Percentiles rank a stretch among this genome's conserved stretches.
These are phyloP conservation scores for Toxicodendron radicans DNA, from an alignment of 345 rosid species.

Conservation along the genomic window DNA sequence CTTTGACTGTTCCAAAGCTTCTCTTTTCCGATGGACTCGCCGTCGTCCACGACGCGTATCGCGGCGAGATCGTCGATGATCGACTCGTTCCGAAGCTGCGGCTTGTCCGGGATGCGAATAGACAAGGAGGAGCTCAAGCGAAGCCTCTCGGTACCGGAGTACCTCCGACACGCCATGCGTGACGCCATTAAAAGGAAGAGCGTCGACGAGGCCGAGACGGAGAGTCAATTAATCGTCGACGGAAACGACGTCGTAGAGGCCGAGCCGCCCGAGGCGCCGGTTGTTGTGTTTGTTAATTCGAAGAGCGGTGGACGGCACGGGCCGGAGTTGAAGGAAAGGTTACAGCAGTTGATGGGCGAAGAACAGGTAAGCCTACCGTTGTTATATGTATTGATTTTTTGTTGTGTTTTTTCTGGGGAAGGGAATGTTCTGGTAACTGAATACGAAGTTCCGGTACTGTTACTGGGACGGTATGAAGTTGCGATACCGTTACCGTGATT, in stretches of 20 bases:
- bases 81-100: conserved; percentile 61
- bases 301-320: conserved; percentile 90
- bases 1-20: not conserved
- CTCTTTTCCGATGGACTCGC: conserved; percentile 41
- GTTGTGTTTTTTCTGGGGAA: not conserved
- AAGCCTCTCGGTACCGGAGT: conserved; percentile 60
- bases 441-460: not conserved
- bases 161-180: conserved; percentile 65
- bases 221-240: conserved; percentile 4
- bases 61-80: conserved; percentile 60
- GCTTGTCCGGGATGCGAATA: conserved; percentile 62
- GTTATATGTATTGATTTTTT: not conserved
- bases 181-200: conserved; percentile 59
- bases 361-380: conserved; percentile 53
- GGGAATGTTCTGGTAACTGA: not conserved
- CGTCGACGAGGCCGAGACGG: conserved; percentile 33
- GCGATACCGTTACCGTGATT: not conserved
- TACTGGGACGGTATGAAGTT: not conserved
- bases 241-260: conserved; percentile 1
- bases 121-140: conserved; percentile 63
- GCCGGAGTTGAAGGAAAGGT: conserved; percentile 62
- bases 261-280: conserved; percentile 63
- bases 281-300: conserved; percentile 78
- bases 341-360: conserved; percentile 67
- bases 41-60: conserved; percentile 51